Percentiles rank a stretch among this genome's conserved stretches.
Evolutionary conservation across 192 early-diverging fungal genomes (phyloP).

Genomic region (Haplosporangium gracile): DNA sequence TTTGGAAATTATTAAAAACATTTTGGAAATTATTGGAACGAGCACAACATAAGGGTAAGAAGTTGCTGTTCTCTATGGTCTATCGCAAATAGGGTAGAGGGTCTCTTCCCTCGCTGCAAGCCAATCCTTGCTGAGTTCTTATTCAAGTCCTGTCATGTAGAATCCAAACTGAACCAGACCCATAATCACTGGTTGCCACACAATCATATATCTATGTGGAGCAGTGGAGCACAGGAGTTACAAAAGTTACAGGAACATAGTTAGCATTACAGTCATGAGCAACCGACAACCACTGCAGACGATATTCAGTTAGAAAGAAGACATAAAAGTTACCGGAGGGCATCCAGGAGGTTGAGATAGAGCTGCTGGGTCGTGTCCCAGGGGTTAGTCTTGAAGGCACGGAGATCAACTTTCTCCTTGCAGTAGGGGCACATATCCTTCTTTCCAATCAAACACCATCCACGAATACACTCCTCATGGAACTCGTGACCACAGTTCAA

Average conservation of each 20-base stretch:
- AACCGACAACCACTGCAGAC: background rate
- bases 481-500: slow-evolving; percentile 68
- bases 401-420: slow-evolving; percentile 74
- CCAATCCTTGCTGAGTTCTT: background rate
- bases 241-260: background rate
- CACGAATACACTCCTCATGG: slow-evolving; percentile 75
- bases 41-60: too few relatives aligned
- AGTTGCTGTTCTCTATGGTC: background rate
- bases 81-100: background rate
- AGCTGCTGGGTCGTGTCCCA: slow-evolving; percentile 77
- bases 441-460: slow-evolving; percentile 75
- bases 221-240: background rate
- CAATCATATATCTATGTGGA: slow-evolving; percentile 61
- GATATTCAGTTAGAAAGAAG: background rate
- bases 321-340: slow-evolving; percentile 59
- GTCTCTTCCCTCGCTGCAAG: background rate
- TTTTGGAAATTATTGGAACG: too few relatives aligned
- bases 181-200: slow-evolving; percentile 69
- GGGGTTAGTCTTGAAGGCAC: slow-evolving; percentile 73
- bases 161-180: slow-evolving; percentile 48
- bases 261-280: background rate
- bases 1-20: too few relatives aligned
- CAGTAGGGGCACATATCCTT: slow-evolving; percentile 76
- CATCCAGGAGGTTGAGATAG: slow-evolving; percentile 71
- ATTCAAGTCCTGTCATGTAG: slow-evolving; percentile 42